Evolutionary conservation across 768 basidiomycete genomes (phyloP).

Genomic region (Termitomyces sp.): DNA sequence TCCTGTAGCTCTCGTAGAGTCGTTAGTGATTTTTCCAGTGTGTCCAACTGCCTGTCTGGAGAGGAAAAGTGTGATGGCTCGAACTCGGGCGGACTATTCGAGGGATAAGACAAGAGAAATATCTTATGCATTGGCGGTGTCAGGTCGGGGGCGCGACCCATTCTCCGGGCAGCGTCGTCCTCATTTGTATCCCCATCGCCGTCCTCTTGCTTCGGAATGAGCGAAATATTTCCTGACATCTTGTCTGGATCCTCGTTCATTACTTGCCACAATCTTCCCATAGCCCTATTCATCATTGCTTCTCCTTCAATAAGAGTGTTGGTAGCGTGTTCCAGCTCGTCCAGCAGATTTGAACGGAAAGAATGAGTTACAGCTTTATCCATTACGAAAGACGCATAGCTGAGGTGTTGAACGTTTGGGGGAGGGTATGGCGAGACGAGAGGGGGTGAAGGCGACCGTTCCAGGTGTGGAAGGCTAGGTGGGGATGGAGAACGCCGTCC

Average conservation of each 20-base stretch:
- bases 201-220: conserved; percentile 65
- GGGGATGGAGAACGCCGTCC: conserved; percentile 66
- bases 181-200: conserved; percentile 51
- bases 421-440: conserved; percentile 70
- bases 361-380: conserved; percentile 81
- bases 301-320: conserved; percentile 85
- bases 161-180: conserved; percentile 32
- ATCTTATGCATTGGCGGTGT: conserved; percentile 61
- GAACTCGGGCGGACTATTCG: conserved; percentile 33
- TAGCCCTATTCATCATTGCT: conserved; percentile 60
- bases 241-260: conserved; percentile 65
- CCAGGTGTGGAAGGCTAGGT: conserved; percentile 67
- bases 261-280: conserved; percentile 79
- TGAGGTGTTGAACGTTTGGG: conserved; percentile 62
- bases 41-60: conserved; percentile 62
- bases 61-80: conserved; percentile 62
- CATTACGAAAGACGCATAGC: conserved; percentile 80
- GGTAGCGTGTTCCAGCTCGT: conserved; percentile 77
- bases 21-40: conserved; percentile 68
- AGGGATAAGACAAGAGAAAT: conserved; percentile 50
- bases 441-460: conserved; percentile 72
- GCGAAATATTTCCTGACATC: conserved; percentile 26
- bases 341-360: conserved; percentile 71
- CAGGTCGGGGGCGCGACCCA: conserved; percentile 61
- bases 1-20: conserved; percentile 77